Conservation (phyloP, 208 protist genomes). For the Trypanosomatidae sp. region DNA sequence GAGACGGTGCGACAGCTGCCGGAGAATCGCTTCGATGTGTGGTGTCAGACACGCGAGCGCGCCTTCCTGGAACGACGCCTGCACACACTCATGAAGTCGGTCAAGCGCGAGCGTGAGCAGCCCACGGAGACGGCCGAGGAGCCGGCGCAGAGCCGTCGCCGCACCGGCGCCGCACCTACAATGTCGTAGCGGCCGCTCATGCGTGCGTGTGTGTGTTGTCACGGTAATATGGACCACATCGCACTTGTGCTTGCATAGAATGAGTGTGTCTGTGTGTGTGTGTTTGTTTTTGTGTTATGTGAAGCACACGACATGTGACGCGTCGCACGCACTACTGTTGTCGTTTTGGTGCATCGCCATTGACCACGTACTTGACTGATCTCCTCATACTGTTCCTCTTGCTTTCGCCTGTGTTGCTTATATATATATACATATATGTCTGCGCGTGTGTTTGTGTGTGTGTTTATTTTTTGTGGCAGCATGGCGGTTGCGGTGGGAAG, state of each 20-base stretch:
- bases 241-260: background rate
- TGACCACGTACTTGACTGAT: no score
- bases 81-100: slow-evolving; percentile 28
- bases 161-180: slow-evolving; percentile 1
- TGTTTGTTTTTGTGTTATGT: background rate
- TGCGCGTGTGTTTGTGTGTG: background rate
- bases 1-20: slow-evolving; percentile 33
- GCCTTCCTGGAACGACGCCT: slow-evolving; percentile 46
- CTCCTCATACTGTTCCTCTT: no score
- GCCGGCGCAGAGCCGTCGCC: slow-evolving; percentile 10
- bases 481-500: background rate
- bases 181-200: background rate
- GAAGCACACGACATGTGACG: no score
- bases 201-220: no score
- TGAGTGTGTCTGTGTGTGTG: background rate
- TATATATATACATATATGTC: background rate
- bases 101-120: slow-evolving; percentile 66
- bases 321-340: no score
- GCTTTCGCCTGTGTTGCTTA: no score
- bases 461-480: background rate
- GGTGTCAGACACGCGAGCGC: slow-evolving; percentile 49
- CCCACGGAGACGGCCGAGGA: slow-evolving; percentile 12
- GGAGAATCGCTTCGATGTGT: slow-evolving; percentile 74
- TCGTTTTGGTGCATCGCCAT: no score
- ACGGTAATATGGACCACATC: background rate